A percentile compares a stretch with the other conserved stretches of the same genome.
phyloP scores from a whole-genome alignment of 179 eudicot species.

The Heliamphora pulchella region DNA sequence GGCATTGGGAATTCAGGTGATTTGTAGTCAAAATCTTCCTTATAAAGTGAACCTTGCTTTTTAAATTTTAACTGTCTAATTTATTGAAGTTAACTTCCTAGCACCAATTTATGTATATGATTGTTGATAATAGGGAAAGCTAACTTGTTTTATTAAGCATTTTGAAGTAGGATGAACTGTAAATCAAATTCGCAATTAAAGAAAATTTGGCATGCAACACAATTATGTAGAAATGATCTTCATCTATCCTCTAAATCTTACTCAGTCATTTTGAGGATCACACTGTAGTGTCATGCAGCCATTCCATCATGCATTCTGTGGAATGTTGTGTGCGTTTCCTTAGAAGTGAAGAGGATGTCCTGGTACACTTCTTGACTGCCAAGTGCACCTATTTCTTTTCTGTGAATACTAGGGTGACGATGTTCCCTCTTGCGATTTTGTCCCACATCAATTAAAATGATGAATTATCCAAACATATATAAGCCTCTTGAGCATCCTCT shows the following conservation, averaged over 20 bases:
- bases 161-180: background rate
- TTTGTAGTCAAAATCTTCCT: background rate
- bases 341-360: background rate
- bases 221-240: background rate
- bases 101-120: background rate
- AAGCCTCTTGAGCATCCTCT: too few species aligned
- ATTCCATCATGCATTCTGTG: background rate
- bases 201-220: background rate
- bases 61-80: background rate
- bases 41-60: background rate
- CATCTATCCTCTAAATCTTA: background rate
- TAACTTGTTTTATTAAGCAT: background rate
- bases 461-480: too few species aligned
- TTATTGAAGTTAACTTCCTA: background rate
- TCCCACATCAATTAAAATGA: too few species aligned
- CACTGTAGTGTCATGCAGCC: background rate
- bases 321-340: background rate
- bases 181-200: background rate
- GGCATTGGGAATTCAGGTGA: background rate
- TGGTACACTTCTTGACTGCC: background rate
- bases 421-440: background rate
- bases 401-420: background rate
- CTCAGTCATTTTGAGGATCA: background rate
- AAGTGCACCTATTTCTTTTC: background rate
- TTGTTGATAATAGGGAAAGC: background rate